Conservation (phyloP, 441 rosid species). For the Flueggea neowawraea region DNA sequence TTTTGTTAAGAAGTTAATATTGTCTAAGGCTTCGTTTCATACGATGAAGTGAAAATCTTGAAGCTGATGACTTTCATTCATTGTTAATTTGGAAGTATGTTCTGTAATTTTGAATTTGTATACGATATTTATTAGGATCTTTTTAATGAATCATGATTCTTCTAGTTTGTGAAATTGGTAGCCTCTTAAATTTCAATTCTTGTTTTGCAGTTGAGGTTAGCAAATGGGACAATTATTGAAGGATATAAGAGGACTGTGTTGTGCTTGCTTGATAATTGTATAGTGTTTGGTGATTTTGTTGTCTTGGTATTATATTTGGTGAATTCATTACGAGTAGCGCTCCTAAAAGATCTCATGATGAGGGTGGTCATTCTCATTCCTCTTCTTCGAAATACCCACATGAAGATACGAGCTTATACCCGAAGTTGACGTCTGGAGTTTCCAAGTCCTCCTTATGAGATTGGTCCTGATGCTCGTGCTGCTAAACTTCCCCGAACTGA, state of each 20-base stretch:
- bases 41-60: not conserved
- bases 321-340: constrained; percentile 64
- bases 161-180: not conserved
- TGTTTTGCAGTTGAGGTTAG: constrained; percentile 10
- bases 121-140: not conserved
- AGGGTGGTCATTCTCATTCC: constrained; percentile 66
- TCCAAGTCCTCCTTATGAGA: constrained; percentile 49
- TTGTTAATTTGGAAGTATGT: not conserved
- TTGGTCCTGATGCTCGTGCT: constrained; percentile 53
- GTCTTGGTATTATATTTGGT: not conserved
- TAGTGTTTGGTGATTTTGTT: not conserved
- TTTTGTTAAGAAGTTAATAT: too few species aligned
- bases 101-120: not conserved
- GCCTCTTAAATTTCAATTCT: not conserved
- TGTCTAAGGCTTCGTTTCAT: too few species aligned
- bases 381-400: constrained; percentile 72
- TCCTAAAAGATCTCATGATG: constrained; percentile 91
- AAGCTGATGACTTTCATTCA: not conserved
- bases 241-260: not conserved
- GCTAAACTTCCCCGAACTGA: constrained; percentile 67
- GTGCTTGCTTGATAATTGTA: not conserved
- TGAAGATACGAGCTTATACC: constrained; percentile 60
- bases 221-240: constrained; percentile 6
- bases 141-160: not conserved
- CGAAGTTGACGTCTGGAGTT: constrained; percentile 54